Percentiles rank a stretch among this genome's conserved stretches.
phyloP scores from a whole-genome alignment of 2,329 filamentous ascomycete genomes.

The Amylocarpus encephaloides region DNA sequence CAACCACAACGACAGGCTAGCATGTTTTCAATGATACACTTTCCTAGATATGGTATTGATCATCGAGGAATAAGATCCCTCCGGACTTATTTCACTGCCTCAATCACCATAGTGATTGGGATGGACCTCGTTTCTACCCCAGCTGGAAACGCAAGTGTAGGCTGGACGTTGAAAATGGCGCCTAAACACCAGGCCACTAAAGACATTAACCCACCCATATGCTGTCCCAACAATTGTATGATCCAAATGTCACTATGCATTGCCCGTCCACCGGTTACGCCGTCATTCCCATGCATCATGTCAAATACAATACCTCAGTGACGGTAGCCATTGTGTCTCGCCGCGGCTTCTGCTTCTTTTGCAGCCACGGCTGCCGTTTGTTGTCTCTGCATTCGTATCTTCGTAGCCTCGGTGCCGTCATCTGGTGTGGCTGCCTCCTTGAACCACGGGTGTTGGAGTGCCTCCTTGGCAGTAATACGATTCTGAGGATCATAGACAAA shows the following conservation, averaged over 20 bases:
- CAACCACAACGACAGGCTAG: too few relatives aligned
- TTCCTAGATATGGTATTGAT: too few relatives aligned
- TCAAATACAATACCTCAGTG: conserved; percentile 21
- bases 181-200: conserved; percentile 15
- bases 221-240: conserved; percentile 12
- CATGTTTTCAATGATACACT: too few relatives aligned
- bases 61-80: too few relatives aligned
- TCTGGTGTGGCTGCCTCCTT: conserved; percentile 56
- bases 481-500: conserved; percentile 62
- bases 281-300: conserved; percentile 28
- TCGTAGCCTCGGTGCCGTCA: conserved; percentile 62
- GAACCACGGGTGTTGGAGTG: conserved; percentile 63
- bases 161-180: conserved; percentile 5
- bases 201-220: conserved; percentile 23
- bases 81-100: too few relatives aligned
- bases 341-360: conserved; percentile 11
- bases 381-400: conserved; percentile 43
- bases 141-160: conserved; percentile 6
- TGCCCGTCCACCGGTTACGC: conserved; percentile 22
- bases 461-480: conserved; percentile 61
- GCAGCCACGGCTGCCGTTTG: conserved; percentile 19
- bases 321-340: conserved; percentile 25
- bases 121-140: conserved; percentile 1
- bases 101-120: too few relatives aligned
- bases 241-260: conserved; percentile 19